A percentile compares a stretch with the other conserved stretches of the same genome.
phyloP scores from a whole-genome alignment of 345 rosid genomes.

The Eucalyptus caleyi region DNA sequence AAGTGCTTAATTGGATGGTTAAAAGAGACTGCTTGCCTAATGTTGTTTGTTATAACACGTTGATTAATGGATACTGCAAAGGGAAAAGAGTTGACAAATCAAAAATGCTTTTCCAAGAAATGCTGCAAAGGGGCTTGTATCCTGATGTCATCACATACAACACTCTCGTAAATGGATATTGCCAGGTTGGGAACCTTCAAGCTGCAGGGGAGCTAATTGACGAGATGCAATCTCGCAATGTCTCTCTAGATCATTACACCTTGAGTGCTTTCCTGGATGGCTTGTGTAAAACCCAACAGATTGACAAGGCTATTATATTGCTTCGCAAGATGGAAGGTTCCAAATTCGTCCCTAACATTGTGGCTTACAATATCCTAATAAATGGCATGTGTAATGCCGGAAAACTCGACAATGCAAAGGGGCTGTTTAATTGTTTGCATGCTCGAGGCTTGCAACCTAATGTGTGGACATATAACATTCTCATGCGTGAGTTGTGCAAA shows the following conservation, averaged over 20 bases:
- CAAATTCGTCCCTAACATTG: too few relatives aligned
- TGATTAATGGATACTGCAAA: too few relatives aligned
- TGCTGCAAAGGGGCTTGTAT: too few relatives aligned
- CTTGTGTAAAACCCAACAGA: not conserved
- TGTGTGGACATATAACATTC: not conserved
- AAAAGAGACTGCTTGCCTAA: not conserved
- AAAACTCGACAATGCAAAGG: not conserved
- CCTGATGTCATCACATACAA: not conserved
- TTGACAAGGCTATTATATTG: not conserved
- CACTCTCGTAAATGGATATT: fast-evolving
- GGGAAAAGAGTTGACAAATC: too few relatives aligned
- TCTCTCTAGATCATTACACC: not conserved
- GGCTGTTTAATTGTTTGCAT: not conserved
- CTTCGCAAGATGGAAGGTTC: not conserved
- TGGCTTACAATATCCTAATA: not conserved
- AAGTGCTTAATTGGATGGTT: not conserved
- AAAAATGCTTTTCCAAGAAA: too few relatives aligned
- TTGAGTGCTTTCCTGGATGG: not conserved
- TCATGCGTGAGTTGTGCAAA: not conserved
- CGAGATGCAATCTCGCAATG: not conserved
- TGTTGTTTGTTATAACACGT: fast-evolving
- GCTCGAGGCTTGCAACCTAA: not conserved
- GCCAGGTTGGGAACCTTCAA: not conserved
- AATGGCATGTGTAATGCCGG: not conserved
- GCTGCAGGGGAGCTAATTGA: not conserved